A percentile compares a stretch with the other conserved stretches of the same genome.
Conservation (phyloP, 2,329 filamentous ascomycete genomes). For the Xenosphaeropsis pyriputrescens region DNA sequence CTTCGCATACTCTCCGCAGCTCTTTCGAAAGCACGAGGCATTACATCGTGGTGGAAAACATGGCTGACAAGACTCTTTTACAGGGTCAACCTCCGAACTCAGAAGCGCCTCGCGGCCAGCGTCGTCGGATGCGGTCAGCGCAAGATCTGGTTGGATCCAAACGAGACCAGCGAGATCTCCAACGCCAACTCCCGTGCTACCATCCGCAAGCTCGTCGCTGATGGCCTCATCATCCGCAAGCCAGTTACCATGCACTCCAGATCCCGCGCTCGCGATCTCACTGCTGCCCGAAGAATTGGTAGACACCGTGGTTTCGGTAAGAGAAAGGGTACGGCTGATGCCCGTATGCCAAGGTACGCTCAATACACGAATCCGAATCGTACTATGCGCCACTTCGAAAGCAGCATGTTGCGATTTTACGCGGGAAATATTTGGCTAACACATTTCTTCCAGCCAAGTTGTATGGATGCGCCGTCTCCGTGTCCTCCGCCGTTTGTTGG, state of each 20-base stretch:
- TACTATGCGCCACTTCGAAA: not conserved
- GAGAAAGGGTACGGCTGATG: slow-evolving; percentile 99
- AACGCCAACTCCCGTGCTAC: slow-evolving; percentile 99
- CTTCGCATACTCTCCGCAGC: not conserved
- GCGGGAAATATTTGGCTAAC: slow-evolving; percentile 7
- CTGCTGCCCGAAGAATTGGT: slow-evolving; percentile 84
- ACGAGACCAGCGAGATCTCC: slow-evolving; percentile 97
- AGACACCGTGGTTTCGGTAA: slow-evolving; percentile 99
- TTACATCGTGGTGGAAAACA: too few species aligned
- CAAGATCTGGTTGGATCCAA: slow-evolving; percentile 99
- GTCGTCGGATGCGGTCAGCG: slow-evolving; percentile 98
- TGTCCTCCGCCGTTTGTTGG: slow-evolving; percentile 95
- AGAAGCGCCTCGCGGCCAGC: slow-evolving; percentile 98
- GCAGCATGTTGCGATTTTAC: not conserved
- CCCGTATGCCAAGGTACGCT: slow-evolving; percentile 93
- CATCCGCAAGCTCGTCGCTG: slow-evolving; percentile 97
- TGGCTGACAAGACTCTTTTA: slow-evolving; percentile 11
- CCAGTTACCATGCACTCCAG: slow-evolving; percentile 99
- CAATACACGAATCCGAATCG: slow-evolving; percentile 1
- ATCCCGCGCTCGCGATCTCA: slow-evolving; percentile 88
- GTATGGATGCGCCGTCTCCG: slow-evolving; percentile 99
- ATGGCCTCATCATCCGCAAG: slow-evolving; percentile 99
- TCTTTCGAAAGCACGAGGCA: too few species aligned
- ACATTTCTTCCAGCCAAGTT: slow-evolving; percentile 54
- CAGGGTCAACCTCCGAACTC: slow-evolving; percentile 99